These are phyloP conservation scores for Eucalyptus rudis DNA, from an alignment of 345 rosid species.

Conservation along the genomic window DNA sequence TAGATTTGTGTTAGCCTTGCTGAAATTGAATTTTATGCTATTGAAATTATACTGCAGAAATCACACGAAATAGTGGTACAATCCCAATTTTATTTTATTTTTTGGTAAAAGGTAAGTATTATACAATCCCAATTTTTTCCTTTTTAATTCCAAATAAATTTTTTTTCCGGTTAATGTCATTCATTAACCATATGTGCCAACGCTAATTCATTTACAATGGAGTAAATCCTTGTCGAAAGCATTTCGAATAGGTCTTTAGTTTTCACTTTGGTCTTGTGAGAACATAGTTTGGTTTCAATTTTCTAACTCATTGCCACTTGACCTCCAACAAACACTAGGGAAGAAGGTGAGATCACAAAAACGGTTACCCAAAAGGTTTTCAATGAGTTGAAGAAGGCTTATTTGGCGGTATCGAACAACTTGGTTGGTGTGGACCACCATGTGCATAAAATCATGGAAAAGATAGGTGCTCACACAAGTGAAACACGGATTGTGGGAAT, in stretches of 20 bases:
- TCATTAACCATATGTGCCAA: neutral
- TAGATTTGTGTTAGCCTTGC: no score
- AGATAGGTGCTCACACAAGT: neutral
- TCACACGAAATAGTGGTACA: rapidly evolving
- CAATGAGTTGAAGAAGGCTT: neutral
- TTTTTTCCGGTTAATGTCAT: rapidly evolving
- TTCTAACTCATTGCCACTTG: neutral
- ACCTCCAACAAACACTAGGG: neutral
- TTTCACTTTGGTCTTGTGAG: neutral
- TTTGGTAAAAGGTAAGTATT: no score
- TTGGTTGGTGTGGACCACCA: neutral
- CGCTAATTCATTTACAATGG: neutral
- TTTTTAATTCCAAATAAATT: rapidly evolving
- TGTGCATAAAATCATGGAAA: neutral
- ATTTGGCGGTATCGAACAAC: neutral
- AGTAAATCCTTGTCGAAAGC: neutral
- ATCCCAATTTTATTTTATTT: neutral
- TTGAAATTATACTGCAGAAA: rapidly evolving
- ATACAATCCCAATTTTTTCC: no score
- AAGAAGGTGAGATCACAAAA: neutral
- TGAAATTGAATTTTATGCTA: neutral
- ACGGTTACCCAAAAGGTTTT: rapidly evolving
- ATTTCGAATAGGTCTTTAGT: neutral
- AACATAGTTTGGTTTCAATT: rapidly evolving
- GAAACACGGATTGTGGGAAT: neutral